Conservation (phyloP, 2,329 filamentous ascomycete species). For the Arachnomyces sp. region DNA sequence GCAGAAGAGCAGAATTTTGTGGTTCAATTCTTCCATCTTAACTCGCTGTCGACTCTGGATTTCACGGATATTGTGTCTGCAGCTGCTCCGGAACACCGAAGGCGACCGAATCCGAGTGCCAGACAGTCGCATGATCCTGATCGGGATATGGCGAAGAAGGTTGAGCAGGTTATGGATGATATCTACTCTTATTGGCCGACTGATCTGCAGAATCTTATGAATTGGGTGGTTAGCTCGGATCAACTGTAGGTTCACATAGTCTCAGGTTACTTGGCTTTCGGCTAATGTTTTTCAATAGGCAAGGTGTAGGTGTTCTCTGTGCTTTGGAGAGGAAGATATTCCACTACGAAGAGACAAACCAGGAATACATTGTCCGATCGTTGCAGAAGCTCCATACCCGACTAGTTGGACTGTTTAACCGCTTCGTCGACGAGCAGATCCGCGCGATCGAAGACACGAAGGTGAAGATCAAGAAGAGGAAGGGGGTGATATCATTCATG, state of each 20-base stretch:
- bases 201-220: slow-evolving; percentile 69
- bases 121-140: slow-evolving; percentile 81
- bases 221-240: slow-evolving; percentile 74
- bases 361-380: slow-evolving; percentile 76
- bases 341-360: slow-evolving; percentile 79
- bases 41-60: slow-evolving; percentile 71
- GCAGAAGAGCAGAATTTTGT: slow-evolving; percentile 95
- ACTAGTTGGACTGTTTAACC: slow-evolving; percentile 67
- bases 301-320: slow-evolving; percentile 80
- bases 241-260: slow-evolving; percentile 63
- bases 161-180: slow-evolving; percentile 81
- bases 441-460: slow-evolving; percentile 96
- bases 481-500: slow-evolving; percentile 92
- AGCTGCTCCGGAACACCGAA: slow-evolving; percentile 57
- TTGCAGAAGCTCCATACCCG: slow-evolving; percentile 71
- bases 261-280: no score
- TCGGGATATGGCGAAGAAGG: slow-evolving; percentile 70
- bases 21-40: slow-evolving; percentile 92
- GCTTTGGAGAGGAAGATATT: slow-evolving; percentile 70
- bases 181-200: slow-evolving; percentile 74
- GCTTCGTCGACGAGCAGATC: slow-evolving; percentile 90
- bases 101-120: slow-evolving; percentile 62
- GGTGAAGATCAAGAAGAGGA: slow-evolving; percentile 97
- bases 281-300: slow-evolving; percentile 43
- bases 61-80: slow-evolving; percentile 72